Evolutionary conservation across 306 rosid genomes (phyloP).

Genomic region (Datisca glomerata): DNA sequence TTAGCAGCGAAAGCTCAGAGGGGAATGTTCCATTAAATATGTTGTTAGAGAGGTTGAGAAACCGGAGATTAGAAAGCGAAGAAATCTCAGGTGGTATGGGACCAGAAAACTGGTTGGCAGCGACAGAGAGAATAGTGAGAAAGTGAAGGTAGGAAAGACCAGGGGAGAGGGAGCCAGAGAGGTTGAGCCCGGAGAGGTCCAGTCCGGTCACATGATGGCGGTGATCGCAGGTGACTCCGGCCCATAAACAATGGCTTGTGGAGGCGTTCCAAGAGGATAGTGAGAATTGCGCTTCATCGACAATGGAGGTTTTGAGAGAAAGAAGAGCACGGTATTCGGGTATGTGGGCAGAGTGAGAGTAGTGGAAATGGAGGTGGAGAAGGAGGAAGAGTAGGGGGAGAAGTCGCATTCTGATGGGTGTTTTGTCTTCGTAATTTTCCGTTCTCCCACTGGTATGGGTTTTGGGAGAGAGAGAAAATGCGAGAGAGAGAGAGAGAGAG

Average conservation of each 20-base stretch:
- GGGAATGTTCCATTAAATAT: conserved; percentile 63
- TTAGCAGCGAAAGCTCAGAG: conserved; percentile 28
- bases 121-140: conserved; percentile 49
- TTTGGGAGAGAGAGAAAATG: not conserved
- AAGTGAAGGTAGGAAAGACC: conserved; percentile 40
- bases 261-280: conserved; percentile 58
- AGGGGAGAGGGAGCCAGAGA: conserved; percentile 41
- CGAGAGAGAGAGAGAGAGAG: conserved; percentile 2
- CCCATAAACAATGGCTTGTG: conserved; percentile 43
- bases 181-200: conserved; percentile 40
- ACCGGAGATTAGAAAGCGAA: conserved; percentile 25
- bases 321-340: conserved; percentile 54
- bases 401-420: conserved; percentile 30
- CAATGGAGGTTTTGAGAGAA: conserved; percentile 35
- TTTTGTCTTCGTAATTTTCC: no score
- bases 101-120: conserved; percentile 40
- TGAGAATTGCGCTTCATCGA: conserved; percentile 31
- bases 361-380: conserved; percentile 12
- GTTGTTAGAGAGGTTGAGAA: conserved; percentile 75
- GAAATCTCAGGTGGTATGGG: conserved; percentile 47
- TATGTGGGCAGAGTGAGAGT: conserved; percentile 7
- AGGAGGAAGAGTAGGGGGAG: conserved; percentile 15
- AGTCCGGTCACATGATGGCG: conserved; percentile 44
- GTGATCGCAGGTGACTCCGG: conserved; percentile 54
- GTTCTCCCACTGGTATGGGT: not conserved